Evolutionary conservation across 768 basidiomycete genomes (phyloP).

Genomic region (Phanerodontia chrysosporium): DNA sequence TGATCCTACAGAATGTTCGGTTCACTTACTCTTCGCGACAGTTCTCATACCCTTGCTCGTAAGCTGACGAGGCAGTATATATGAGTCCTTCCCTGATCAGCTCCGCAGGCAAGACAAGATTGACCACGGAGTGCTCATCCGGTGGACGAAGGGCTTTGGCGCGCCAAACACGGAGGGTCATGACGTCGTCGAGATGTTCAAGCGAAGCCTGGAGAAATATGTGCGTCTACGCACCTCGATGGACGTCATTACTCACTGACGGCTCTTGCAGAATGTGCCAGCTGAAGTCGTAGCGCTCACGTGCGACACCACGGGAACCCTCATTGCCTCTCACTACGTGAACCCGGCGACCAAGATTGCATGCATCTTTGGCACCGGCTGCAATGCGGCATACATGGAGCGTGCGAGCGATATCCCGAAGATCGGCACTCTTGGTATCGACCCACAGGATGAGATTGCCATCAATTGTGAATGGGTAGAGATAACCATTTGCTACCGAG

Average conservation of each 20-base stretch:
- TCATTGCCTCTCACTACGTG: slow-evolving; percentile 96
- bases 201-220: slow-evolving; percentile 68
- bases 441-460: slow-evolving; percentile 68
- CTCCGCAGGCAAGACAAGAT: slow-evolving; percentile 78
- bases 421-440: slow-evolving; percentile 70
- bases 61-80: slow-evolving; percentile 27
- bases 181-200: slow-evolving; percentile 94
- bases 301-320: slow-evolving; percentile 97
- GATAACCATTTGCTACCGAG: not conserved
- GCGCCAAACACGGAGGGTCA: slow-evolving; percentile 86
- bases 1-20: not conserved
- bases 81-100: not conserved
- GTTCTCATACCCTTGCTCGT: slow-evolving; percentile 97
- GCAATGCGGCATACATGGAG: slow-evolving; percentile 99
- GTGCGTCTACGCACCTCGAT: slow-evolving; percentile 38
- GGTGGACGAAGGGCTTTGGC: slow-evolving; percentile 99
- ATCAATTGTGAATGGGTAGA: slow-evolving; percentile 98
- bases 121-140: slow-evolving; percentile 89
- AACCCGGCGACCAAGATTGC: slow-evolving; percentile 89
- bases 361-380: slow-evolving; percentile 96
- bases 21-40: not conserved
- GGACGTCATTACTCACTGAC: not conserved
- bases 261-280: slow-evolving; percentile 64
- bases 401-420: slow-evolving; percentile 81
- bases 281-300: slow-evolving; percentile 83